Conservation (phyloP, 495 filamentous ascomycete genomes). For the Geopyxis carbonaria region DNA sequence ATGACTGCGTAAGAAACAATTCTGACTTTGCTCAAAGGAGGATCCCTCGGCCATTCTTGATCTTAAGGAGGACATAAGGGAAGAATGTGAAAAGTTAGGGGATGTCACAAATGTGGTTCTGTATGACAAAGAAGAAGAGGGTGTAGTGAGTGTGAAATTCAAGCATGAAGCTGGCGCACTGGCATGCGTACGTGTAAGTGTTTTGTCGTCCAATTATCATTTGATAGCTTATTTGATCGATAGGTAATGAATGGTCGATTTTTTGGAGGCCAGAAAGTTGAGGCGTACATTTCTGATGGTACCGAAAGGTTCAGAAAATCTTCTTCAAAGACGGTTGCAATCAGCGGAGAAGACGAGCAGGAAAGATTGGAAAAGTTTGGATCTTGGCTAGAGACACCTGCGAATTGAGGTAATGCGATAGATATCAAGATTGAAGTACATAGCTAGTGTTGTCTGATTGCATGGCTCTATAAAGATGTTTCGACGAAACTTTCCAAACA, state of each 20-base stretch:
- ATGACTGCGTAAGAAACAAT: constrained; percentile 13
- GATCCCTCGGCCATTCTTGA: constrained; percentile 72
- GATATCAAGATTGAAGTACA: too few relatives aligned
- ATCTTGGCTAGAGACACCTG: constrained; percentile 22
- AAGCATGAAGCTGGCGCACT: constrained; percentile 47
- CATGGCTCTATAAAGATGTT: too few relatives aligned
- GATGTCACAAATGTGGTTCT: constrained; percentile 79
- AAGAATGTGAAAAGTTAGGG: constrained; percentile 76
- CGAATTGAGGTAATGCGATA: too few relatives aligned
- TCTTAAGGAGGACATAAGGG: constrained; percentile 84
- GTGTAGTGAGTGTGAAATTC: constrained; percentile 73
- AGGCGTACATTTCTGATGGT: constrained; percentile 60
- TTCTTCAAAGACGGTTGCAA: constrained; percentile 31
- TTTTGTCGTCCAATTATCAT: background rate
- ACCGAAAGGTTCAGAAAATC: constrained; percentile 62
- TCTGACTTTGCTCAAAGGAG: constrained; percentile 41
- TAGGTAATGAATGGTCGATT: constrained; percentile 63
- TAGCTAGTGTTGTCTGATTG: too few relatives aligned
- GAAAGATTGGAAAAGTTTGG: constrained; percentile 29
- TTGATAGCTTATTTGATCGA: background rate
- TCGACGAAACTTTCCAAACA: too few relatives aligned
- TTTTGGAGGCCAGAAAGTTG: constrained; percentile 56
- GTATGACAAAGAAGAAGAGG: constrained; percentile 74
- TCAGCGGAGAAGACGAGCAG: constrained; percentile 28
- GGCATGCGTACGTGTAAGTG: constrained; percentile 48